A percentile compares a stretch with the other conserved stretches of the same genome.
Evolutionary conservation across 1,139 yeast species (phyloP).

Genomic region (Scheffersomyces lignicola): DNA sequence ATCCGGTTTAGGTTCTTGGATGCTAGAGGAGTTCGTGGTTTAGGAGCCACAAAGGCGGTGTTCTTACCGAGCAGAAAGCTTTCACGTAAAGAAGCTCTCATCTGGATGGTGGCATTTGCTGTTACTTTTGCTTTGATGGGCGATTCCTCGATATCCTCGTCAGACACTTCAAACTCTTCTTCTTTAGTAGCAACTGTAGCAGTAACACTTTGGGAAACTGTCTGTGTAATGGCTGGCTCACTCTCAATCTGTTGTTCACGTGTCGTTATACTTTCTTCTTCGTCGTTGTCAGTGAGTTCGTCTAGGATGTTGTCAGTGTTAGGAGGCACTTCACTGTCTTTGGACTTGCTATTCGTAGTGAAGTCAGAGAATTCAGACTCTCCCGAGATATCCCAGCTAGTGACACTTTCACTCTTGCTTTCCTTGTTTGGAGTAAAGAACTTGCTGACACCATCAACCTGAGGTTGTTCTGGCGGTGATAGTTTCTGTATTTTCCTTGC

Average conservation of each 20-base stretch:
- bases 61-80: conserved; percentile 5
- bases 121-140: conserved; percentile 26
- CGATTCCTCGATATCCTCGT: conserved; percentile 36
- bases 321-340: conserved; percentile 1
- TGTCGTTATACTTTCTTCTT: too few species aligned
- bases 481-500: conserved; percentile 11
- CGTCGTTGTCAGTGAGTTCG: conserved; percentile 24
- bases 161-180: neutral
- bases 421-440: conserved; percentile 11
- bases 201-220: too few species aligned
- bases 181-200: too few species aligned
- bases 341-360: conserved; percentile 7
- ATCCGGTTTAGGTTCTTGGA: neutral
- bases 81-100: conserved; percentile 6
- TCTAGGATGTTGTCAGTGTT: conserved; percentile 17
- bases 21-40: neutral
- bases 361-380: conserved; percentile 40
- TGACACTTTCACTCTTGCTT: conserved; percentile 7
- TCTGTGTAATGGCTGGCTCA: too few species aligned
- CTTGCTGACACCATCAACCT: conserved; percentile 10
- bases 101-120: neutral
- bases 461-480: conserved; percentile 4
- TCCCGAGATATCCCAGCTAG: conserved; percentile 26
- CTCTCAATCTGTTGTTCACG: too few species aligned
- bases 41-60: conserved; percentile 2